Evolutionary conservation across 148 eudicot genomes (phyloP).

Genomic region (Rhododendron mucronatum): DNA sequence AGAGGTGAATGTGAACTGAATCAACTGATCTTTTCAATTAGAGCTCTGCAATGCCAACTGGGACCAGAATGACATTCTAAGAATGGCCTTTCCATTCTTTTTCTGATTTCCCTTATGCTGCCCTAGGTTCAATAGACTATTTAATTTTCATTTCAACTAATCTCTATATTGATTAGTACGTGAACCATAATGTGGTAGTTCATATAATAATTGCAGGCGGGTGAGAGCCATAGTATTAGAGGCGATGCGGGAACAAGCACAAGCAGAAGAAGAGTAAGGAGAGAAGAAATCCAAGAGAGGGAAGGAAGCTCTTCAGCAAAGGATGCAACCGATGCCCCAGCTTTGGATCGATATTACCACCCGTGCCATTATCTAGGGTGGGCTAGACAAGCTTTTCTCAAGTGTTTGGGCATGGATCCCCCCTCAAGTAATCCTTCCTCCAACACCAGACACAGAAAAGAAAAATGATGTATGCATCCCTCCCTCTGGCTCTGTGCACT

Average conservation of each 20-base stretch:
- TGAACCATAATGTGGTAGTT: too few species aligned
- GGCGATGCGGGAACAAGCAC: constrained; percentile 21
- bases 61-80: not conserved
- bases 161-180: not conserved
- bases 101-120: not conserved
- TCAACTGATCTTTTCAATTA: not conserved
- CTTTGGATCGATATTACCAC: constrained; percentile 25
- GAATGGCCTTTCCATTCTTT: not conserved
- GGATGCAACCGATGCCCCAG: constrained; percentile 14
- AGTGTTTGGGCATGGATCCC: constrained; percentile 25
- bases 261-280: constrained; percentile 21
- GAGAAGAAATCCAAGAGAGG: constrained; percentile 30
- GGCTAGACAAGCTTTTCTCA: constrained; percentile 66
- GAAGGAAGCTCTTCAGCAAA: constrained; percentile 25
- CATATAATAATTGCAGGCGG: constrained; percentile 22
- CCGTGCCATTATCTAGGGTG: constrained; percentile 45
- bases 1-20: not conserved
- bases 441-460: constrained; percentile 13
- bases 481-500: not conserved
- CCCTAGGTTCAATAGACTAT: not conserved
- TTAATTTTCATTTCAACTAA: not conserved
- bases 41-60: not conserved
- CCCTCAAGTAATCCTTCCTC: constrained; percentile 9
- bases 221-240: constrained; percentile 14
- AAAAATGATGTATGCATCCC: constrained; percentile 8